Evolutionary conservation across 805 yeast genomes (phyloP), one percentile per base, ranked within the genome.

Genomic region (Wickerhamomyces hampshirensis): DNA sequence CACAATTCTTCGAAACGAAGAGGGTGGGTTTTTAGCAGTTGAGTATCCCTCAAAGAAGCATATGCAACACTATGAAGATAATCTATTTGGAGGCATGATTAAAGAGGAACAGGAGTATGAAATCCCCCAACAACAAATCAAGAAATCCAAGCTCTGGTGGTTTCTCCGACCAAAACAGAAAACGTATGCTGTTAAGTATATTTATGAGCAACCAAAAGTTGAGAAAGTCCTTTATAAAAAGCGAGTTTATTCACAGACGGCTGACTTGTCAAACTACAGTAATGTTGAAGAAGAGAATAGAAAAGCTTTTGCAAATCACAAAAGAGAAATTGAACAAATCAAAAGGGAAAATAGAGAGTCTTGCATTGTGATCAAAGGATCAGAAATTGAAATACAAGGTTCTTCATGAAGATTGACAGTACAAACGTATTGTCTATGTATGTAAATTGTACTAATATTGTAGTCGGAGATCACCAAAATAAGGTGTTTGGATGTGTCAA

Each of bases 121-220:
- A 21, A 8, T 21, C 24, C 24, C 24, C 7, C 24, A 21, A 21
- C 24, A 21, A 21, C 24, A 21, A 11, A 21, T 21, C 24, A 23
- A 9, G 11, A 19, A 14, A 21, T 31, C 34, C 5, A 10, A 31
- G 13, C 17, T 12, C 10, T 31, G 34, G 28, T 31, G 24, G 23
- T 11, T 31, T n/a, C 23, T 31, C 18, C 26, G 34, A 5, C 34
- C 34, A 13, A 23, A 31, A 19, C 14, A 31, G 14, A 5, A 26
- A 23, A 16, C 18, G 5, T 8, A n/a, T 12, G 13, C 5, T 4
- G 24, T 31, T 12, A 31, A 18, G 15, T 31, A 31, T 23, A 21
- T 18, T 14, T 21, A 31, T 23, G 24, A 14, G 8, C 16, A 15
- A 26, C 14, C 11, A 9, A 16, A 31, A 10, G 7, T 18, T 5